These are phyloP conservation scores for Claviceps sorghi DNA, from an alignment of 2,329 filamentous ascomycete species.

Conservation along the genomic window DNA sequence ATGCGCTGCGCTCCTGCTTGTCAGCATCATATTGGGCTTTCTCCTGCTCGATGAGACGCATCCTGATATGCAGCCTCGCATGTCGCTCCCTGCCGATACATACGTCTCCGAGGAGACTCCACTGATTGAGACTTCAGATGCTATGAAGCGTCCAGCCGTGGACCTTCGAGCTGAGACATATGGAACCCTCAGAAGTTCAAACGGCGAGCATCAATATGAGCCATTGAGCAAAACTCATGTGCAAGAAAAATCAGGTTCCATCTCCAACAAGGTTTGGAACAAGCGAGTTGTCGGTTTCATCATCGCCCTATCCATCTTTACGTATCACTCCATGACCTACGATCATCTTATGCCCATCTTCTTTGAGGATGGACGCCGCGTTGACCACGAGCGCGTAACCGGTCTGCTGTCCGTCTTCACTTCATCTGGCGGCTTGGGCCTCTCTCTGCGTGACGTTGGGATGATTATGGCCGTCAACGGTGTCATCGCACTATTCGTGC, in stretches of 20 bases:
- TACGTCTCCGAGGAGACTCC: constrained; percentile 54
- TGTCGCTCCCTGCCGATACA: constrained; percentile 30
- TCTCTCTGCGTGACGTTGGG: constrained; percentile 48
- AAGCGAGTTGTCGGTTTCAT: constrained; percentile 60
- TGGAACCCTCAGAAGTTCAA: constrained; percentile 45
- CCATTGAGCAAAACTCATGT: constrained; percentile 13
- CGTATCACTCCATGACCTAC: constrained; percentile 90
- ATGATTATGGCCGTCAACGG: constrained; percentile 46
- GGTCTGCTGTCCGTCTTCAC: constrained; percentile 31
- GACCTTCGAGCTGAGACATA: constrained; percentile 68
- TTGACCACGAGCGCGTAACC: constrained; percentile 21
- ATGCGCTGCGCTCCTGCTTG: constrained; percentile 59
- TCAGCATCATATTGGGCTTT: constrained; percentile 70
- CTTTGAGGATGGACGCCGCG: constrained; percentile 58
- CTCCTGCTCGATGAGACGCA: constrained; percentile 79
- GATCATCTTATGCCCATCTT: constrained; percentile 89
- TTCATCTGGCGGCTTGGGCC: constrained; percentile 46
- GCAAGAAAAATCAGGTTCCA: constrained; percentile 20
- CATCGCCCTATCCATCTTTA: constrained; percentile 75
- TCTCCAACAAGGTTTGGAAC: constrained; percentile 30
- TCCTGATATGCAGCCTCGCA: constrained; percentile 56
- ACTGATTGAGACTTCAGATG: constrained; percentile 59
- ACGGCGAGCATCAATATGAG: constrained; percentile 33
- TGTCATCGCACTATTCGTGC: constrained; percentile 42
- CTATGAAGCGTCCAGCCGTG: constrained; percentile 56